Evolutionary conservation across 106 monocot genomes (phyloP).

Genomic region (Narthecium ossifragum): DNA sequence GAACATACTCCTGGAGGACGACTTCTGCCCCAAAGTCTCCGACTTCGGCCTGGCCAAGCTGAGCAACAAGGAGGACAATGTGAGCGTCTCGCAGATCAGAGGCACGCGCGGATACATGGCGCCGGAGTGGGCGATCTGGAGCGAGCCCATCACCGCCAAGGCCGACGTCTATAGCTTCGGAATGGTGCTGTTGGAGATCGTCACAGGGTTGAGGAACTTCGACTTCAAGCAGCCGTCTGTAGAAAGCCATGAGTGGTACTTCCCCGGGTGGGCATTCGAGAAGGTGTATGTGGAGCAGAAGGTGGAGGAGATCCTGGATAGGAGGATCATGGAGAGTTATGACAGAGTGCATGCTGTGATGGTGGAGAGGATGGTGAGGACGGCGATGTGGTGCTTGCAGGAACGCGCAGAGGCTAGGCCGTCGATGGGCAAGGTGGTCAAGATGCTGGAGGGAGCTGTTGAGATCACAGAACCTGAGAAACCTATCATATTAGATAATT

Average conservation of each 20-base stretch:
- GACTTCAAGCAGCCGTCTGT: slow-evolving; percentile 33
- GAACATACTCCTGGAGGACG: slow-evolving; percentile 75
- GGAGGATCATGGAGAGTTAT: slow-evolving; percentile 23
- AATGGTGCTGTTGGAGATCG: slow-evolving; percentile 80
- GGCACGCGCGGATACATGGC: slow-evolving; percentile 85
- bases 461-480: slow-evolving; percentile 65
- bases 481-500: slow-evolving; percentile 59
- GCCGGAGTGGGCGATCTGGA: slow-evolving; percentile 71
- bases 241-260: slow-evolving; percentile 76
- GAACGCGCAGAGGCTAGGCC: slow-evolving; percentile 60
- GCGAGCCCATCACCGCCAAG: slow-evolving; percentile 72
- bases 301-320: slow-evolving; percentile 59
- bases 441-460: slow-evolving; percentile 84
- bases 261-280: slow-evolving; percentile 71
- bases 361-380: slow-evolving; percentile 86
- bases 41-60: slow-evolving; percentile 83
- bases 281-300: slow-evolving; percentile 72
- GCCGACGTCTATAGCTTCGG: slow-evolving; percentile 87
- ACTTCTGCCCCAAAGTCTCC: slow-evolving; percentile 86
- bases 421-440: slow-evolving; percentile 86
- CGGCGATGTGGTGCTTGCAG: slow-evolving; percentile 89
- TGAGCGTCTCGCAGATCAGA: slow-evolving; percentile 58
- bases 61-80: slow-evolving; percentile 54
- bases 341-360: slow-evolving; percentile 22
- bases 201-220: slow-evolving; percentile 42